Conservation (phyloP, 768 basidiomycete species). For the Mycena sanguinolenta region DNA sequence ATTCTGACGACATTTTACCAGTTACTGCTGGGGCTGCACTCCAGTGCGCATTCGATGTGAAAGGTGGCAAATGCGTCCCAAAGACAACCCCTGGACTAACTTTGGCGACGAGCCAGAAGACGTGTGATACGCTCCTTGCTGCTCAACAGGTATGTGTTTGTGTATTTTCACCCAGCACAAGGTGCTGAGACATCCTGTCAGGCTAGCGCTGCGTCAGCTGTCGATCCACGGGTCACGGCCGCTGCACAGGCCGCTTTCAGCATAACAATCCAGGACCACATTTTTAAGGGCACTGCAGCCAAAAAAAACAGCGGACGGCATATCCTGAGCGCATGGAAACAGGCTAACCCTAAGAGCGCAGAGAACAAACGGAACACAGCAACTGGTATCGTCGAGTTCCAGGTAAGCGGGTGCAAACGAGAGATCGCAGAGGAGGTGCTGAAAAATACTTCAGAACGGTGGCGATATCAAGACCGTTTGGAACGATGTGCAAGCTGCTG, state of each 20-base stretch:
- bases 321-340: slow-evolving; percentile 2
- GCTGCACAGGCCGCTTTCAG: slow-evolving; percentile 14
- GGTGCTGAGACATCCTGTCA: neutral
- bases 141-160: slow-evolving; percentile 12
- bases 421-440: slow-evolving; percentile 2
- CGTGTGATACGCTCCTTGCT: slow-evolving; percentile 10
- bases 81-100: slow-evolving; percentile 5
- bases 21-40: neutral
- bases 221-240: neutral
- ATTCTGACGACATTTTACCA: slow-evolving; percentile 2
- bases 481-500: slow-evolving; percentile 3
- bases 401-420: slow-evolving; percentile 5
- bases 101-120: slow-evolving; percentile 13
- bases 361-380: slow-evolving; percentile 5
- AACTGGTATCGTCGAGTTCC: slow-evolving; percentile 16
- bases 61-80: neutral
- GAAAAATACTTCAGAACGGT: slow-evolving; percentile 1
- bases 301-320: slow-evolving; percentile 12
- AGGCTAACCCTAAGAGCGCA: neutral
- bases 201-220: slow-evolving; percentile 1
- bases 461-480: slow-evolving; percentile 20
- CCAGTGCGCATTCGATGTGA: slow-evolving; percentile 10
- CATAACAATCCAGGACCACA: neutral
- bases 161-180: neutral
- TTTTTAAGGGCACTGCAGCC: neutral